phyloP scores from a whole-genome alignment of 192 early-diverging fungal genomes.

The Gaertneriomyces sp. region DNA sequence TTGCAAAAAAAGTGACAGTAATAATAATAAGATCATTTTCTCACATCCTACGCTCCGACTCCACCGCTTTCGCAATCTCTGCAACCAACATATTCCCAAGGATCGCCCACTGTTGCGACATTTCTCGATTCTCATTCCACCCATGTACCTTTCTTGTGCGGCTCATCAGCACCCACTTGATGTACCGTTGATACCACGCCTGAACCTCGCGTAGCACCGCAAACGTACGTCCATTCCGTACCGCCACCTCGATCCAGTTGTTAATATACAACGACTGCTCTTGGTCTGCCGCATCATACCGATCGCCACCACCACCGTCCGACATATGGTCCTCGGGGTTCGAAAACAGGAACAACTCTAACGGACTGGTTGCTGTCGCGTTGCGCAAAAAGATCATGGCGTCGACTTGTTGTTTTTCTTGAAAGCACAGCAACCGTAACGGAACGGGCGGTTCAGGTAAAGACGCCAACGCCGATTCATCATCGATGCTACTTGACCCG shows the following conservation, averaged over 20 bases:
- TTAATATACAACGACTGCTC: conserved; percentile 24
- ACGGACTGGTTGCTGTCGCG: conserved; percentile 35
- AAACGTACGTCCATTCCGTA: conserved; percentile 19
- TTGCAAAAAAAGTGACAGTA: no score
- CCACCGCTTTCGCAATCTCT: conserved; percentile 24
- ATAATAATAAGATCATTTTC: no score
- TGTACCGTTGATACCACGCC: conserved; percentile 31
- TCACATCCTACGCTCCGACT: not conserved
- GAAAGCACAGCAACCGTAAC: conserved; percentile 40
- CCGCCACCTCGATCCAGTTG: conserved; percentile 25
- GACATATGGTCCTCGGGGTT: not conserved
- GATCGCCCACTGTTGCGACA: conserved; percentile 6
- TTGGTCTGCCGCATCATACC: conserved; percentile 26
- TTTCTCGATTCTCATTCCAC: conserved; percentile 8
- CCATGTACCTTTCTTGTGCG: conserved; percentile 5
- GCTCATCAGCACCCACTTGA: conserved; percentile 40
- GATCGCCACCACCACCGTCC: not conserved
- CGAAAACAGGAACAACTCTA: conserved; percentile 35
- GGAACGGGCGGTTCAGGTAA: conserved; percentile 26
- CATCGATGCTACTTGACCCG: not conserved
- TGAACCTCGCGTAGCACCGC: conserved; percentile 28
- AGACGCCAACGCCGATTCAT: conserved; percentile 6
- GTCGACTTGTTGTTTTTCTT: conserved; percentile 50
- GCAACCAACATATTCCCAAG: conserved; percentile 24
- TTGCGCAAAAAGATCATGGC: conserved; percentile 38